Conservation (phyloP, 192 early-diverging fungal species). For the Geranomyces michiganensis region DNA sequence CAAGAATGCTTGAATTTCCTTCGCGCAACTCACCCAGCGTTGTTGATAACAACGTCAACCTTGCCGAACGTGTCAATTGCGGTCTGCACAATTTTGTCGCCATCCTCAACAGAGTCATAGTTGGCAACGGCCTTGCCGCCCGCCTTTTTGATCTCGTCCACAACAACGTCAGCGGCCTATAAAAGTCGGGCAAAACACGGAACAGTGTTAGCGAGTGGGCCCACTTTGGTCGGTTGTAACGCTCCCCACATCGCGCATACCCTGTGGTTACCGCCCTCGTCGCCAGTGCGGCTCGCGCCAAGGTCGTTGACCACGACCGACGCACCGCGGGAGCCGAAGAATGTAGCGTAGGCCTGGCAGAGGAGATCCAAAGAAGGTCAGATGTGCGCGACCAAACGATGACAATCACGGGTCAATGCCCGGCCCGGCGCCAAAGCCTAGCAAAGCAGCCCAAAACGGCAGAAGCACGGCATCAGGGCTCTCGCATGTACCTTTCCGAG, state of each 20-base stretch:
- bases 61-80: constrained; percentile 94
- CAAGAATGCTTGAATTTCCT: too few relatives aligned
- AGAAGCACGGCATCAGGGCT: neutral
- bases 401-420: too few relatives aligned
- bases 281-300: constrained; percentile 76
- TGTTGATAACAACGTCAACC: constrained; percentile 96
- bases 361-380: too few relatives aligned
- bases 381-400: too few relatives aligned
- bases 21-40: constrained; percentile 73
- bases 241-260: constrained; percentile 27
- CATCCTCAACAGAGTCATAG: constrained; percentile 96
- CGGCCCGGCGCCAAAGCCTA: neutral
- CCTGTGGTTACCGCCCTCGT: constrained; percentile 65
- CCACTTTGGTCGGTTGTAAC: too few relatives aligned
- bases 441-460: too few relatives aligned
- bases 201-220: too few relatives aligned
- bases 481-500: constrained; percentile 48
- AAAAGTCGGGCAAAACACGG: too few relatives aligned
- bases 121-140: constrained; percentile 95
- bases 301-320: constrained; percentile 97
- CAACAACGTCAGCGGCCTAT: constrained; percentile 90
- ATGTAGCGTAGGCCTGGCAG: constrained; percentile 80
- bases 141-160: constrained; percentile 83
- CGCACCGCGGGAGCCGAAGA: constrained; percentile 85
- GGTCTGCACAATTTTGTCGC: constrained; percentile 97